These are phyloP conservation scores for Geotrichum ghanense DNA, from an alignment of 805 yeast species.

Conservation along the genomic window DNA sequence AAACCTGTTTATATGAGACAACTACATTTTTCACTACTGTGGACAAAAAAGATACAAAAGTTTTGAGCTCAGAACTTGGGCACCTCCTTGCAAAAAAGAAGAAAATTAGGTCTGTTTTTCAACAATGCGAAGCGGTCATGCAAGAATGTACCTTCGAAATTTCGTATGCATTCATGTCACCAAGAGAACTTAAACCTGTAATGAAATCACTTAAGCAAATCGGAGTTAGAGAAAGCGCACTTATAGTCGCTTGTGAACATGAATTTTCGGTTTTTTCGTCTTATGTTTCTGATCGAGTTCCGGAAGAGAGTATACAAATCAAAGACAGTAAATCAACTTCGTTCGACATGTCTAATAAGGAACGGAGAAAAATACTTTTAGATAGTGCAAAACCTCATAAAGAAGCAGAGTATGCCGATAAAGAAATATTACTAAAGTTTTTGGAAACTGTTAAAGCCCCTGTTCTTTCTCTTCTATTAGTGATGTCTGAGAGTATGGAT, in stretches of 20 bases:
- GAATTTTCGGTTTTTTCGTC: conserved; percentile 29
- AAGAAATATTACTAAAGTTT: conserved; percentile 23
- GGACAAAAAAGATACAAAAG: background rate
- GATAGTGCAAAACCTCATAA: conserved; percentile 17
- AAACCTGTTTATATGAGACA: conserved; percentile 29
- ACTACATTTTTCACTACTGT: conserved; percentile 27
- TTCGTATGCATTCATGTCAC: conserved; percentile 37
- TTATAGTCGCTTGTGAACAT: conserved; percentile 38
- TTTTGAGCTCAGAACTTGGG: conserved; percentile 22
- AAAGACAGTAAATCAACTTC: too few relatives aligned
- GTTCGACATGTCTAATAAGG: background rate
- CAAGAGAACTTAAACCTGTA: conserved; percentile 29
- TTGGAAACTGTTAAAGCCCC: conserved; percentile 25
- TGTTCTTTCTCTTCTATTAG: conserved; percentile 25
- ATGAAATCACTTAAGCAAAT: conserved; percentile 26
- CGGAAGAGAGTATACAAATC: too few relatives aligned
- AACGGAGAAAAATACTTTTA: conserved; percentile 4
- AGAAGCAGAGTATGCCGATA: conserved; percentile 30
- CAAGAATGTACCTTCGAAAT: conserved; percentile 39
- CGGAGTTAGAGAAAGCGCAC: conserved; percentile 29
- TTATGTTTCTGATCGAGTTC: background rate
- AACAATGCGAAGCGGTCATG: conserved; percentile 28
- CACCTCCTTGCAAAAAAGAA: conserved; percentile 27
- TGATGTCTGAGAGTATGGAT: conserved; percentile 26
- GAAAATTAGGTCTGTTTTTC: conserved; percentile 25